Base-by-base conservation (phyloP, 371 early-diverging fungal species). In the Mortierella sp. region DNA sequence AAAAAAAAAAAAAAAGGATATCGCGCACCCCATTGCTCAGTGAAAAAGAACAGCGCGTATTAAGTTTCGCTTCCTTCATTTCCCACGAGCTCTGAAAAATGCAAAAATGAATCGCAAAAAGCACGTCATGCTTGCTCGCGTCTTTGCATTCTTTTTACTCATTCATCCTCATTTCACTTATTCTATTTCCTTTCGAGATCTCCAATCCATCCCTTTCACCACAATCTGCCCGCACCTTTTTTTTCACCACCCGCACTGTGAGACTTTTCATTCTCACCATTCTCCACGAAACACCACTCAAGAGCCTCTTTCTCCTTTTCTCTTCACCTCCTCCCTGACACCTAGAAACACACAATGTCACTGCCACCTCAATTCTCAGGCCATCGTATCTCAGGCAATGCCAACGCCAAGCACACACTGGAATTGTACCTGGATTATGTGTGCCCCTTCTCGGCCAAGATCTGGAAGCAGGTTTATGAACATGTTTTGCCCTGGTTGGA, bases 371-470 rank as follows among this genome's bases (percentile, higher is more conserved):
- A 79, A 21, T 83, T 58, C 73, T 47, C 76, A 7, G 94, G 92
- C 54, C 94, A 94, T 72, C 91, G 93, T 50, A 87, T 91, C 70
- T 21, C 74, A 21, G 94, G 94, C 31, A 75, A 89, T 42, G 80
- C 80, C 65, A 48, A 79, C 5, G 91, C 93, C 11, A 89, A 91
- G 24, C 91, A 94, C 70, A 90, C 91, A 0, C 84, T 95, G 47
- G 95, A 95, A 75, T 72, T 91, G 45, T 94, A 92, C 79, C 85
- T 95, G 54, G 95, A 95, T 84, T 95, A 92, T 80, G 92, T 92
- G 65, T 94, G 93, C 47, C 94, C 94, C 6, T 94, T 92, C 84
- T 93, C 93, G 34, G 91, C 90, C 7, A 92, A 90, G 80, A 86
- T 93, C 13, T 93, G 91, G 83, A 91, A 91, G 31, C 70, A 73